Evolutionary conservation across 495 filamentous ascomycete species (phyloP), one percentile per base, ranked within the genome.

Genomic region (Daldinia caldariorum): DNA sequence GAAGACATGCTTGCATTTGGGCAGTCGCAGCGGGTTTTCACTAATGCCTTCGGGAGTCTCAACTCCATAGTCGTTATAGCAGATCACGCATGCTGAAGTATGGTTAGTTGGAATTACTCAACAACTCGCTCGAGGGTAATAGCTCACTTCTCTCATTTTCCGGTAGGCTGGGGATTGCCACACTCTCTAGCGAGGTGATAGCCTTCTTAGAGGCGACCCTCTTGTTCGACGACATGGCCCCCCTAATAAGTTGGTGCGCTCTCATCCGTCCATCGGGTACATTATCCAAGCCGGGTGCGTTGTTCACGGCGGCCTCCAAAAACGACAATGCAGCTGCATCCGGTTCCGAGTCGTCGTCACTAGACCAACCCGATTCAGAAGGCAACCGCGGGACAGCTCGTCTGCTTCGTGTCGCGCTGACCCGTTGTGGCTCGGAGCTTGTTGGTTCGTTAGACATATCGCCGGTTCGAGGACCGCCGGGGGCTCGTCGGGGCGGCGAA

Each of bases 1-100:
- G 66, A 88, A 88, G 7, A 88, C 71, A 66, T 88, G 86, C 71
- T 86, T 85, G 78, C 85, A 88, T 59, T 81, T 83, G 12, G 85
- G 85, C 31, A 88, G 75, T 5, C 82, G 84, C 14, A 87, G 72
- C 10, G 85, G 84, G 1, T 72, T 74, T 58, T 88, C 85, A 45
- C 77, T 78, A 6, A 83, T 70, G 14, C 85, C 85, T 56, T 88
- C 85, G 3, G 85, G 84, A 31, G 79, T 86, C 51, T 70, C 61
- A 20, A 78, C 73, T 35, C 85, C 85, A 61, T 85, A 85, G 14
- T 84, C 84, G 54, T 87, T 87, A 71, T 88, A 88, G 72, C 85
- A 88, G 31, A 88, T 88, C 14, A 84, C 80, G 62, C 85, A 88
- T 6, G 76, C 85, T 88, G 62, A 37, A 20, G 26, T 22, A 67